Evolutionary conservation across 108 stramenopile species (phyloP).

Genomic region (Cylindrotheca fusiformis): DNA sequence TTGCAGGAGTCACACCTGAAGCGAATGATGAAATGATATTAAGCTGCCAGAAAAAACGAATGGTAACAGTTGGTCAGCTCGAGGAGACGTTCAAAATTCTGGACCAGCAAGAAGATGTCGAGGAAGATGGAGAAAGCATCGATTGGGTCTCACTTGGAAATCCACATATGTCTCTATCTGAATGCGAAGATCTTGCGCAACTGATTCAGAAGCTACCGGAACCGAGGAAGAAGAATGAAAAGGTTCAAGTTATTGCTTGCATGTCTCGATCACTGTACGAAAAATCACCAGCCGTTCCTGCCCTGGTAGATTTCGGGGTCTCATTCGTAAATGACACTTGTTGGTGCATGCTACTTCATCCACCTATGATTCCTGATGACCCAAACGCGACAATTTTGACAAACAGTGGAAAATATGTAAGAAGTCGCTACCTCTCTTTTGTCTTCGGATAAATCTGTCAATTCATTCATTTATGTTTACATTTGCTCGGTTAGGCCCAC

Average conservation of each 20-base stretch:
- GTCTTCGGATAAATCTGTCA: constrained; percentile 27
- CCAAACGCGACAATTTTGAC: constrained; percentile 60
- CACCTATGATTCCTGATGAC: constrained; percentile 68
- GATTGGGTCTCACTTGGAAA: constrained; percentile 78
- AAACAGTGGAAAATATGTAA: constrained; percentile 80
- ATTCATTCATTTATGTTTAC: background rate
- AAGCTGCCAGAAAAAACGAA: background rate
- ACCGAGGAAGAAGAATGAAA: constrained; percentile 33
- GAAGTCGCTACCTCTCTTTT: background rate
- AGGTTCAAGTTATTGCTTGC: constrained; percentile 60
- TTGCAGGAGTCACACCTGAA: constrained; percentile 78
- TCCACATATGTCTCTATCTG: constrained; percentile 70
- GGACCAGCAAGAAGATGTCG: constrained; percentile 28
- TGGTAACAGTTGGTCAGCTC: constrained; percentile 15
- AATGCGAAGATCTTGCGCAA: constrained; percentile 44
- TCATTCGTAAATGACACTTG: constrained; percentile 83
- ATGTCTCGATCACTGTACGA: constrained; percentile 45
- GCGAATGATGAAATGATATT: constrained; percentile 31
- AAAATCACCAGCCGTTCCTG: constrained; percentile 37
- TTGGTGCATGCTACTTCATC: constrained; percentile 88
- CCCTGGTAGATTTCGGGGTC: constrained; percentile 57
- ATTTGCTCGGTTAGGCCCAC: background rate
- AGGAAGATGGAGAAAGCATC: constrained; percentile 26
- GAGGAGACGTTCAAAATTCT: constrained; percentile 29
- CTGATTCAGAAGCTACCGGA: constrained; percentile 29